Evolutionary conservation across 1,139 yeast species (phyloP).

Genomic region (Candida buenavistaensis): DNA sequence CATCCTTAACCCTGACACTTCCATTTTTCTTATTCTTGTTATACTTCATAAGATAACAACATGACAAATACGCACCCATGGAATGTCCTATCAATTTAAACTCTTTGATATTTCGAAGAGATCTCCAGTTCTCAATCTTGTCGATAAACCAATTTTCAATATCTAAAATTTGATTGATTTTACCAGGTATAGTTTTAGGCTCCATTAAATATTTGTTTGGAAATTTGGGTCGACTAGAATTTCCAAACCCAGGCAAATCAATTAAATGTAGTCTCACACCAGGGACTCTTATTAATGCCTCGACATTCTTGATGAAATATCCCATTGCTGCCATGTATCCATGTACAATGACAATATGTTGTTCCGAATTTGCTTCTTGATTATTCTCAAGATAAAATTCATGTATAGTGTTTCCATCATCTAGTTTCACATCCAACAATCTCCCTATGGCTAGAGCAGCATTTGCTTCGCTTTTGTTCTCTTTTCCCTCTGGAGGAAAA

Average conservation of each 20-base stretch:
- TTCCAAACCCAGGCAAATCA: slow-evolving; percentile 49
- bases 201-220: slow-evolving; percentile 30
- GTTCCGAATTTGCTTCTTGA: slow-evolving; percentile 16
- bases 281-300: slow-evolving; percentile 32
- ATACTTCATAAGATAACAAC: slow-evolving; percentile 45
- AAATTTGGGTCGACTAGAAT: slow-evolving; percentile 42
- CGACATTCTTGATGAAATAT: slow-evolving; percentile 42
- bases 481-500: slow-evolving; percentile 17
- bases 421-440: slow-evolving; percentile 34
- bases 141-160: slow-evolving; percentile 48
- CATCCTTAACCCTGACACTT: slow-evolving; percentile 25
- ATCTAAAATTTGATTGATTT: slow-evolving; percentile 33
- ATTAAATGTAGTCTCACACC: slow-evolving; percentile 35
- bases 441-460: slow-evolving; percentile 18
- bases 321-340: slow-evolving; percentile 53
- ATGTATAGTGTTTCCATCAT: slow-evolving; percentile 32
- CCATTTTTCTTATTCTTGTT: slow-evolving; percentile 18
- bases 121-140: slow-evolving; percentile 40
- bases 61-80: slow-evolving; percentile 46
- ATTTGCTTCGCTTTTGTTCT: slow-evolving; percentile 7
- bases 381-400: slow-evolving; percentile 37
- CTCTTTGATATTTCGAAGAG: slow-evolving; percentile 20
- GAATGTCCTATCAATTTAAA: slow-evolving; percentile 43
- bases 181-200: slow-evolving; percentile 22
- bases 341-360: slow-evolving; percentile 38